phyloP scores from a whole-genome alignment of 441 rosid genomes.

The Syzygium malaccense region DNA sequence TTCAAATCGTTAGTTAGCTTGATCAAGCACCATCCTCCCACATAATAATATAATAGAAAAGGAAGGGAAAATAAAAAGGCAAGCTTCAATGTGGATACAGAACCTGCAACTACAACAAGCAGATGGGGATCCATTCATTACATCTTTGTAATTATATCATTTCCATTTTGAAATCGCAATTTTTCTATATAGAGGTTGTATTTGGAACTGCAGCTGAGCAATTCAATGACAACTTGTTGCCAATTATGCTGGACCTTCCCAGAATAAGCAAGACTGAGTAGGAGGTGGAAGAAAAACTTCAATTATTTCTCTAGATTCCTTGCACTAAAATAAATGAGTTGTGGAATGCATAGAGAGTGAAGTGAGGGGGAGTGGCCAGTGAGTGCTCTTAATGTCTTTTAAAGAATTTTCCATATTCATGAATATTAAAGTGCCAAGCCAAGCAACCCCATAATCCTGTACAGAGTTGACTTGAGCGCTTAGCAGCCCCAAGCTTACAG shows the following conservation, averaged over 20 bases:
- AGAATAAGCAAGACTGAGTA: not conserved
- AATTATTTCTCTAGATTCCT: not conserved
- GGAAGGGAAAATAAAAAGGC: not conserved
- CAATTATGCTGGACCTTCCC: not conserved
- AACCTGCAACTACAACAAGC: not conserved
- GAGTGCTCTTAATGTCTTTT: not conserved
- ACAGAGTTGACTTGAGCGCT: not conserved
- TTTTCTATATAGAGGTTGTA: not conserved
- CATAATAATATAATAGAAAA: not conserved
- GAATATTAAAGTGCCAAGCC: not conserved
- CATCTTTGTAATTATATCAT: not conserved
- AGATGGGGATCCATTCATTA: not conserved
- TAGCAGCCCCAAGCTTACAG: not conserved
- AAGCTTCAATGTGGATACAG: not conserved
- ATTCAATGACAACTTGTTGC: not conserved
- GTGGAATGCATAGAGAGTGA: not conserved
- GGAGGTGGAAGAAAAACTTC: not conserved
- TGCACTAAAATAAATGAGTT: not conserved
- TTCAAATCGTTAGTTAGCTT: not conserved
- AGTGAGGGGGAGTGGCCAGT: not conserved
- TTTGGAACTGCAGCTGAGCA: not conserved
- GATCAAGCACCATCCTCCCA: not conserved
- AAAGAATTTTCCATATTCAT: not conserved
- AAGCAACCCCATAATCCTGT: not conserved
- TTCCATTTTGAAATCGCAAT: not conserved